These are phyloP conservation scores for Talaromyces thailandensis DNA, from an alignment of 495 filamentous ascomycete genomes.

Conservation along the genomic window DNA sequence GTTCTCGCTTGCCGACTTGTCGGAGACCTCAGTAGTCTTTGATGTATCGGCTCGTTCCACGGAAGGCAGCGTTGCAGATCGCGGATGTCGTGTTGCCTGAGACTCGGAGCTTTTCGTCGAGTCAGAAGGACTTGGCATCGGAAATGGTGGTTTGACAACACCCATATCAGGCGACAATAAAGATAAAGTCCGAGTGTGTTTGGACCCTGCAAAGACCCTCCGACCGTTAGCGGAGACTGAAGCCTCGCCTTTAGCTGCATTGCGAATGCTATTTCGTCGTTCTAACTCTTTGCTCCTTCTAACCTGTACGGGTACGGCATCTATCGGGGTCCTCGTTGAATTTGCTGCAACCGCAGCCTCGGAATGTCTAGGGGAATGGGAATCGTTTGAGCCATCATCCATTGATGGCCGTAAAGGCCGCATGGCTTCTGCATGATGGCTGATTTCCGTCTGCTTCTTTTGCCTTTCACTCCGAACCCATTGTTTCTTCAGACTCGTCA, in stretches of 20 bases:
- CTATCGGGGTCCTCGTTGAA: conserved; percentile 16
- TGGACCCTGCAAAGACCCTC: conserved; percentile 60
- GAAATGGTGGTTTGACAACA: conserved; percentile 26
- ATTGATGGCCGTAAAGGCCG: conserved; percentile 43
- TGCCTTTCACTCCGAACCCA: conserved; percentile 70
- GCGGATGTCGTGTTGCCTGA: conserved; percentile 32
- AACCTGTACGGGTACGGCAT: conserved; percentile 22
- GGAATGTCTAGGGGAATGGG: conserved; percentile 8
- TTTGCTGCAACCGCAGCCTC: conserved; percentile 7
- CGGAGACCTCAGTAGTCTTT: conserved; percentile 21
- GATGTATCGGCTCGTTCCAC: conserved; percentile 23
- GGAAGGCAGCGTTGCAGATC: conserved; percentile 39
- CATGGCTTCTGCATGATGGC: conserved; percentile 44
- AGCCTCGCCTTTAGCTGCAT: conserved; percentile 11
- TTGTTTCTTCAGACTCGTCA: conserved; percentile 70
- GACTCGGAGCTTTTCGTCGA: conserved; percentile 14
- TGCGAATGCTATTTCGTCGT: conserved; percentile 35
- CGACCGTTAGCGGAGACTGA: conserved; percentile 37
- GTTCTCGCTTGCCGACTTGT: conserved; percentile 9
- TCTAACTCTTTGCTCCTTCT: conserved; percentile 41
- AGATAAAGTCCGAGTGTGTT: conserved; percentile 72
- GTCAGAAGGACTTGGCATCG: not conserved
- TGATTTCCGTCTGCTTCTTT: conserved; percentile 62
- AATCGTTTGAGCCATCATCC: conserved; percentile 19
- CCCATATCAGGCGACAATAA: conserved; percentile 60